Base-by-base conservation (phyloP, 257 asterid genomes). In the Linaria vulgaris region DNA sequence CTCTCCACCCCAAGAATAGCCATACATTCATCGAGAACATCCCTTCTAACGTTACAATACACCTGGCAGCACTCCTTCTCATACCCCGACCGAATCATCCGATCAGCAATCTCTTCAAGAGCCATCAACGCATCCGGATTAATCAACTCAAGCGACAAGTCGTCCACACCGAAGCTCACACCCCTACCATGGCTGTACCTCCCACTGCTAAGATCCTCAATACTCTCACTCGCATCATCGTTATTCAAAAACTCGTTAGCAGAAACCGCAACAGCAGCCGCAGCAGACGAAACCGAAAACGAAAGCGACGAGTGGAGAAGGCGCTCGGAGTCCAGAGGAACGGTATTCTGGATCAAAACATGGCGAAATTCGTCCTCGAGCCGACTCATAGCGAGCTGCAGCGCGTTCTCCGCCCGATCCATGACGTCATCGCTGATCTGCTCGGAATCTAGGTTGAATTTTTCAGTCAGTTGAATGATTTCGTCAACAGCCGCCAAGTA, bases 41-140 rank as follows among this genome's bases (percentile, higher is more conserved):
- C 95, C n/a, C 97, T 84, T 12, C 96, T 85, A 16, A 90, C 94
- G 53, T 79, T 83, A 15, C 90, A 85, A 59, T 94, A 94, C 17
- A 81, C 94, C 83, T 94, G 96, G 58, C 91, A 89, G 64, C 99
- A 90, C 69, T 94, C 99, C 78, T 88, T 89, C 20, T 87, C 99
- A 61, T 94, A 94, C 53, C 96, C 95, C 16, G 94, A 79, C 50
- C 91, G 84, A 68, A 94, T 82, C 97, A 94, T 89, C 69, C 96
- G 69, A 66, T 81, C 86, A 0, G 99, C 96, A 66, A 94, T 94
- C 76, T 80, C 99, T 52, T 76, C 77, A 56, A 94, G 78, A 17
- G 85, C 96, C 61, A 50, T 41, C 19, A 84, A 78, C 10, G 95
- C 85, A 70, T 94, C 95, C 8, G 87, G 87, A 58, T 72, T 71